Evolutionary conservation across 2,329 filamentous ascomycete species (phyloP).

Genomic region (Pseudocercospora ulei): DNA sequence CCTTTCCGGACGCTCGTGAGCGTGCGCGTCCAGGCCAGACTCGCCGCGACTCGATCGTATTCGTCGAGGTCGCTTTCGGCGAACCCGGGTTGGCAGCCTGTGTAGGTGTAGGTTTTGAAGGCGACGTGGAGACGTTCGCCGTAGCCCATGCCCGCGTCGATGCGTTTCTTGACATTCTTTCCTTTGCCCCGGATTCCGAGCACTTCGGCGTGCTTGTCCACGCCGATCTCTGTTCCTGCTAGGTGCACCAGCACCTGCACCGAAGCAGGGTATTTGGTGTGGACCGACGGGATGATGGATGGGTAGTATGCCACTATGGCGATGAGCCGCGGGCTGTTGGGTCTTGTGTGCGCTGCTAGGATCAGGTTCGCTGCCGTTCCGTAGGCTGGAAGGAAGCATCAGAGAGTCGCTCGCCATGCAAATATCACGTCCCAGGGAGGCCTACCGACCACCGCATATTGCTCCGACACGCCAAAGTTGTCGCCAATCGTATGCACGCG

Average conservation of each 20-base stretch:
- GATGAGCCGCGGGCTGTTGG: conserved; percentile 47
- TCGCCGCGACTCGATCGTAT: conserved; percentile 54
- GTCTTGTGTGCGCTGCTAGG: conserved; percentile 50
- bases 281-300: conserved; percentile 46
- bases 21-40: conserved; percentile 60
- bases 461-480: conserved; percentile 48
- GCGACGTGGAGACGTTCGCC: conserved; percentile 41
- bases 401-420: background rate
- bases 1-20: conserved; percentile 51
- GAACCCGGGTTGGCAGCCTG: conserved; percentile 53
- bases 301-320: conserved; percentile 57
- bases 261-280: conserved; percentile 38
- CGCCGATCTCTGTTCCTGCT: conserved; percentile 43
- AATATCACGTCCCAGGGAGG: background rate
- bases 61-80: conserved; percentile 61
- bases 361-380: conserved; percentile 53
- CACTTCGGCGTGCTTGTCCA: conserved; percentile 43
- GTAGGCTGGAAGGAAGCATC: conserved; percentile 42
- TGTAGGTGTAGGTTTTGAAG: conserved; percentile 47
- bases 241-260: conserved; percentile 50
- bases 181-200: conserved; percentile 47
- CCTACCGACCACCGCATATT: conserved; percentile 54
- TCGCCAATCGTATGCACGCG: conserved; percentile 46
- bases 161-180: conserved; percentile 41
- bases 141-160: conserved; percentile 45